Percentiles rank a stretch among this genome's conserved stretches.
Conservation (phyloP, 768 basidiomycete genomes). For the Infundibulicybe gibba region DNA sequence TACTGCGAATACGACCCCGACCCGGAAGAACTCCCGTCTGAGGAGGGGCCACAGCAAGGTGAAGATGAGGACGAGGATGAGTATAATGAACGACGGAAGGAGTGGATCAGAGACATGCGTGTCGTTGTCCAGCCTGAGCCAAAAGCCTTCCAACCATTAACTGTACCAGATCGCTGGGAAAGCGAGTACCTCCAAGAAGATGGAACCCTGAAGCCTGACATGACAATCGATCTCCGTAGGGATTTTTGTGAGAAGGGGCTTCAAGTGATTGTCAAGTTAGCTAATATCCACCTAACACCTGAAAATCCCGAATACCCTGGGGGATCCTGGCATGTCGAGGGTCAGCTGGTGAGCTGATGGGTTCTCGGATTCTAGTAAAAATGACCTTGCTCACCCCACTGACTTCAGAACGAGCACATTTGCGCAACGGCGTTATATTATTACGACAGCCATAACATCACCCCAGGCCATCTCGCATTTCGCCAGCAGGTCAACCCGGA, state of each 20-base stretch:
- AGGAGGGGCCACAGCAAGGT: slow-evolving; percentile 4
- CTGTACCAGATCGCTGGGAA: background rate
- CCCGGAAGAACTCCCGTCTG: slow-evolving; percentile 1
- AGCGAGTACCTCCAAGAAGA: background rate
- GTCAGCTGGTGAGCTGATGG: slow-evolving; percentile 10
- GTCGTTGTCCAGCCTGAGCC: slow-evolving; percentile 10
- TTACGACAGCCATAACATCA: slow-evolving; percentile 28
- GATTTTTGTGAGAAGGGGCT: slow-evolving; percentile 9
- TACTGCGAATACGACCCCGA: slow-evolving; percentile 3
- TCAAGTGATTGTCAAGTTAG: slow-evolving; percentile 28
- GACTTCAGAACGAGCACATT: slow-evolving; percentile 18
- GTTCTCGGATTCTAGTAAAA: background rate
- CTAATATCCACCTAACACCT: slow-evolving; percentile 28
- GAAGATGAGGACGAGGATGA: slow-evolving; percentile 9
- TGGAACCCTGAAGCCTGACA: background rate
- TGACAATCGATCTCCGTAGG: slow-evolving; percentile 4
- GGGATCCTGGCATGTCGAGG: slow-evolving; percentile 36
- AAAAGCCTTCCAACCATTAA: slow-evolving; percentile 4
- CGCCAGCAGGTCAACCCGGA: slow-evolving; percentile 13
- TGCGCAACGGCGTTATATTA: slow-evolving; percentile 22
- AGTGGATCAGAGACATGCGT: slow-evolving; percentile 2
- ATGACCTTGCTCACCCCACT: no score
- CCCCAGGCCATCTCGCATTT: slow-evolving; percentile 22
- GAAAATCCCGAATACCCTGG: slow-evolving; percentile 31
- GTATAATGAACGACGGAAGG: slow-evolving; percentile 3